Base-by-base conservation (phyloP, 768 basidiomycete genomes). In the Mycena maculata region DNA sequence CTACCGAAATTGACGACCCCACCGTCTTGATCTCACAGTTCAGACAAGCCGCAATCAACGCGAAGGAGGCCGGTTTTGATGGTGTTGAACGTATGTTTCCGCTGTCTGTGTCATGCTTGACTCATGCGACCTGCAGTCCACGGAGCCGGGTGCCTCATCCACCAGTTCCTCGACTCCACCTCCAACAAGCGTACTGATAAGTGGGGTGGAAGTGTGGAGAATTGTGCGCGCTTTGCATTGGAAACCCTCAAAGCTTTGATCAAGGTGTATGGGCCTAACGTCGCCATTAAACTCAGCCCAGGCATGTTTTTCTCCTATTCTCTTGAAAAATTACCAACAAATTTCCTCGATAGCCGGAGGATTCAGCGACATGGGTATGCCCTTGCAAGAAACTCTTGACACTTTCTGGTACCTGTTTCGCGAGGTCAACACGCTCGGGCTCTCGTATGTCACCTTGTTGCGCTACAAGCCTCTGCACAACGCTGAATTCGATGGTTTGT, bases 131-230 rank as follows among this genome's bases (percentile, higher is more conserved):
- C 6, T 36, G 33, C 36, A 72, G 71, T 79, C 12, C 73, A 76
- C 55, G 69, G 60, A 20, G 70, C 61, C 13, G 33, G 33, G 8
- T 36, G 13, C 33, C 13, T 36, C 8, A 36, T 36, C 33, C 33
- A 79, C 54, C 79, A 81, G 56, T 81, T 82, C 72, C 68, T 80
- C 50, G 76, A 79, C 67, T 54, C 59, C 58, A 68, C 64, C 3
- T 63, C 74, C 48, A 82, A 83, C 75, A 67, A 78, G 44, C 78
- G 81, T 39, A 81, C 77, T 15, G 82, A 66, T 50, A 59, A 59
- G 54, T 85, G 80, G 76, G 83, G 84, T 18, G 83, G 83, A 4
- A 76, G 76, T 11, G 50, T 79, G 36, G 79, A 82, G 69, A 83
- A 83, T 73, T 76, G 84, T 28, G 66, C 74, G 3, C 72, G 81